These are phyloP conservation scores for Paramecium biaurelia DNA, from an alignment of 73 alveolate genomes.

Conservation along the genomic window DNA sequence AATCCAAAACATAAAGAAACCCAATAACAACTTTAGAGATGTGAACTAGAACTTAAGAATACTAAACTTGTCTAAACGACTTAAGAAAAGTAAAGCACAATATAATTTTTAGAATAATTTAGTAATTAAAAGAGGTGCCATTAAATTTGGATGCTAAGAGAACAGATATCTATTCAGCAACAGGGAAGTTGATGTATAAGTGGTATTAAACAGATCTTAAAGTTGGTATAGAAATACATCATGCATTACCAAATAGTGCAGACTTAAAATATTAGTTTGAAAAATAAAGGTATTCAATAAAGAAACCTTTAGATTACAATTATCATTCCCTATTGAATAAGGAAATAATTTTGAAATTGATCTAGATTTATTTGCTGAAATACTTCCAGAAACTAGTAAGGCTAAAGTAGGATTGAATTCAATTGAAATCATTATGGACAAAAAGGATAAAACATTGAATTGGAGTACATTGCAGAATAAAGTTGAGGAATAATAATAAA, in stretches of 20 bases:
- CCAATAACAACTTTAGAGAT: not conserved
- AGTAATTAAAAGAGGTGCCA: not conserved
- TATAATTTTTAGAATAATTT: not conserved
- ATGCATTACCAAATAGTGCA: slow-evolving; percentile 7
- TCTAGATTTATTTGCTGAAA: slow-evolving; percentile 59
- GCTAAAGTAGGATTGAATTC: slow-evolving; percentile 47
- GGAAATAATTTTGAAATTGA: slow-evolving; percentile 23
- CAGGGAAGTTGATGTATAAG: slow-evolving; percentile 50
- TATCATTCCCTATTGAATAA: slow-evolving; percentile 47
- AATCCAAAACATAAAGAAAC: not conserved
- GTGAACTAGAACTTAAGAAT: not conserved
- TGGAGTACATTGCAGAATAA: not conserved
- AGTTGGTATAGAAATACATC: slow-evolving; percentile 61
- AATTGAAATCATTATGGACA: slow-evolving; percentile 64
- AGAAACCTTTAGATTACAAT: not conserved
- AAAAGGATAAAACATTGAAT: slow-evolving; percentile 31
- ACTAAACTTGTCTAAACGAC: not conserved
- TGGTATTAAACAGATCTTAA: slow-evolving; percentile 55
- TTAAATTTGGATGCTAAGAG: not conserved
- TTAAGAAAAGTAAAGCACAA: not conserved
- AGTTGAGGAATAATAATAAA: not conserved
- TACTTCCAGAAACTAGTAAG: slow-evolving; percentile 29
- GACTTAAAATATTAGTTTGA: slow-evolving; percentile 47
- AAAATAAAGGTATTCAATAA: not conserved
- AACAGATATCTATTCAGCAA: slow-evolving; percentile 19